Base-by-base conservation (phyloP, 331 rosid species). In the Rhamnella rubrinervis region DNA sequence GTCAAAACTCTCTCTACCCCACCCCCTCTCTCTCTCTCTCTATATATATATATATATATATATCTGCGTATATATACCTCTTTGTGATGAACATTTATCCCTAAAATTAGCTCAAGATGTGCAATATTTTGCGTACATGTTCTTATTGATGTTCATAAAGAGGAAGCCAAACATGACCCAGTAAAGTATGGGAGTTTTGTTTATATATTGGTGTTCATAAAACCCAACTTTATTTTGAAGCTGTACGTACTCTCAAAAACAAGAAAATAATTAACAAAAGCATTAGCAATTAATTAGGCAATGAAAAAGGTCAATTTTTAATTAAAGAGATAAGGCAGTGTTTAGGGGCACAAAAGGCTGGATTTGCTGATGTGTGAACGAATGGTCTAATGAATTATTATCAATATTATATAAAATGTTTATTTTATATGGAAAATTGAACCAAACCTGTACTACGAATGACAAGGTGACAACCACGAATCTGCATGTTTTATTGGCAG, bases 401-500 rank as follows among this genome's bases (percentile, higher is more conserved):
- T 64, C 21, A 19, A 61, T 59, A 52, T 21, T 31, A 59, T 55
- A 17, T 51, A 31, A 38, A n/a, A 6, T 61, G 23, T 51, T 19
- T 61, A 39, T 41, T 26, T 51, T 55, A 28, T 39, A n/a, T 25
- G 11, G 67, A 72, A 65, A 71, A 63, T 71, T 26, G 21, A 65
- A 68, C 21, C 70, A 60, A 68, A 66, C 11, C 47, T 40, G 13
- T 63, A 28, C 61, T 49, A 50, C 56, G 55, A 18, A 65, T 46
- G 68, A 70, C 73, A 69, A 70, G 70, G 56, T 77, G 73, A 75
- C 73, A 62, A 6, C 26, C 55, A 64, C 60, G 75, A 60, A 46
- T 69, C 79, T 68, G 55, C 56, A 25, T 59, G 75, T 59, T 75
- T 77, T 59, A 31, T 62, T 55, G 83, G 72, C 70, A 23, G 51